These are phyloP conservation scores for Phytophthora colocasiae DNA, from an alignment of 352 stramenopile genomes.

Conservation along the genomic window DNA sequence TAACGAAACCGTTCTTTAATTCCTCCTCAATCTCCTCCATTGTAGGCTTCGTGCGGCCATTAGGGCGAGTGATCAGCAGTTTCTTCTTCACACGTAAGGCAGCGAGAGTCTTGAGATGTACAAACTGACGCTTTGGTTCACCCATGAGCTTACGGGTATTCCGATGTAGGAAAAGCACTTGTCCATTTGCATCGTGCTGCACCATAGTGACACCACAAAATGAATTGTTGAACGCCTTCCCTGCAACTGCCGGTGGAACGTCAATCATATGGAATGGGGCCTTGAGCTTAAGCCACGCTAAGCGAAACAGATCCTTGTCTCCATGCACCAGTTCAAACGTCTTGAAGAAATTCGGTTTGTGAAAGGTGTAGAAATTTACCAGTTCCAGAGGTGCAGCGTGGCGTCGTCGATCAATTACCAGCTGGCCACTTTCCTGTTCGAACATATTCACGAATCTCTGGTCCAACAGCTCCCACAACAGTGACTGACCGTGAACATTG, in stretches of 20 bases:
- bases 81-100: conserved; percentile 27
- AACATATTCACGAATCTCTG: conserved; percentile 66
- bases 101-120: conserved; percentile 16
- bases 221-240: conserved; percentile 40
- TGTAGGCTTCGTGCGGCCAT: conserved; percentile 11
- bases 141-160: conserved; percentile 52
- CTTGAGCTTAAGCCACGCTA: conserved; percentile 62
- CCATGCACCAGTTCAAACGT: conserved; percentile 47
- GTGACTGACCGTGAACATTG: conserved; percentile 57
- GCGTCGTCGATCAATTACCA: conserved; percentile 57
- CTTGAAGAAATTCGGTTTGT: conserved; percentile 44
- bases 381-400: conserved; percentile 41
- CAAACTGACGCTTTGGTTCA: conserved; percentile 16
- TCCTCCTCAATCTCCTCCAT: conserved; percentile 26
- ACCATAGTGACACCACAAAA: conserved; percentile 70
- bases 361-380: conserved; percentile 57
- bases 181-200: conserved; percentile 45
- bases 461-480: conserved; percentile 65
- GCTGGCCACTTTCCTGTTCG: conserved; percentile 72
- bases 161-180: conserved; percentile 63
- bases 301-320: conserved; percentile 71
- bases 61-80: conserved; percentile 9
- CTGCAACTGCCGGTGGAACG: conserved; percentile 48
- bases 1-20: conserved; percentile 9
- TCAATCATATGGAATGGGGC: conserved; percentile 59